Conservation (phyloP, 768 basidiomycete genomes). For the Mycena rosella region DNA sequence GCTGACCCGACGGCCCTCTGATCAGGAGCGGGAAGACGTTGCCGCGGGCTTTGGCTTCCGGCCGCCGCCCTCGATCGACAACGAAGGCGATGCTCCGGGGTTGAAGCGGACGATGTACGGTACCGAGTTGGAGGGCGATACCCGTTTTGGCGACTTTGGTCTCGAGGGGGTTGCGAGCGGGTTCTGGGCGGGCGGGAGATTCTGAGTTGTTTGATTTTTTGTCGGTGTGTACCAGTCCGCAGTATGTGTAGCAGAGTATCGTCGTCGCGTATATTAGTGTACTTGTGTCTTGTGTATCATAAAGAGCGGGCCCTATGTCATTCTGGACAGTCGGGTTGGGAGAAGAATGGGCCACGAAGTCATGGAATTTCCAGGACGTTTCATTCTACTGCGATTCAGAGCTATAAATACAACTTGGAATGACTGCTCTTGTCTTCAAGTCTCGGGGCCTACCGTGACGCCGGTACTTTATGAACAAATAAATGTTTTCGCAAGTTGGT, state of each 20-base stretch:
- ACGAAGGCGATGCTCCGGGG: slow-evolving; percentile 51
- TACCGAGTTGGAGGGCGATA: slow-evolving; percentile 83
- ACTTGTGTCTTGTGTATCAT: slow-evolving; percentile 26
- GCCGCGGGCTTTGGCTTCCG: slow-evolving; percentile 51
- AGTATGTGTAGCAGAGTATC: slow-evolving; percentile 1
- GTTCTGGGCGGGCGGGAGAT: slow-evolving; percentile 72
- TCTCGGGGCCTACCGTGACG: too few species aligned
- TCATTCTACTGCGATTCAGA: background rate
- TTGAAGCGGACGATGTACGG: slow-evolving; percentile 85
- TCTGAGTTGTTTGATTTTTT: slow-evolving; percentile 43
- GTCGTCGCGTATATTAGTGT: slow-evolving; percentile 25
- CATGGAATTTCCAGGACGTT: slow-evolving; percentile 6
- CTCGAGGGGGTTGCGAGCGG: slow-evolving; percentile 81
- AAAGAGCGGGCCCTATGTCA: background rate
- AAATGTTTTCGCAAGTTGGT: slow-evolving; percentile 1
- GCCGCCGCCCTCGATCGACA: slow-evolving; percentile 16
- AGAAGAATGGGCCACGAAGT: background rate
- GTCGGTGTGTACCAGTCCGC: background rate
- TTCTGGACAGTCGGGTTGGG: background rate
- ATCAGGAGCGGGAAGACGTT: slow-evolving; percentile 44
- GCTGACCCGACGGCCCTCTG: slow-evolving; percentile 47
- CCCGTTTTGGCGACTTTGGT: slow-evolving; percentile 89
- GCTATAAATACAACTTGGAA: too few species aligned
- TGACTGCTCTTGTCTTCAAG: background rate
- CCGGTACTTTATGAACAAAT: background rate